Base-by-base conservation (phyloP, 306 rosid species). In the Gastrolobium villosum region DNA sequence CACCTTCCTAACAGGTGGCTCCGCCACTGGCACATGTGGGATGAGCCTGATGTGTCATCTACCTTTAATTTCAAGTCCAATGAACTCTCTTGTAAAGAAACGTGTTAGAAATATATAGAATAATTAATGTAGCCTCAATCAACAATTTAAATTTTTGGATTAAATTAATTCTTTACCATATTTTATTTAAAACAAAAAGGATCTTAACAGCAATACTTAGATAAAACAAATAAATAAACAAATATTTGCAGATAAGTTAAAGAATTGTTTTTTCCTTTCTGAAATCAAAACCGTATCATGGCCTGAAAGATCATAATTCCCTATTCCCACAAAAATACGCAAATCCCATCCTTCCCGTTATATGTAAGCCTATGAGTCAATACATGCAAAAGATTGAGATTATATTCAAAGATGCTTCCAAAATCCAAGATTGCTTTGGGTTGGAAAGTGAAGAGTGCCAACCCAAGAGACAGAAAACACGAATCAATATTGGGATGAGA, bases 381-480 rank as follows among this genome's bases (percentile, higher is more conserved):
- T n/a, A 14, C 7, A 40, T 13, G 43, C 15, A 59, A 15, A 79
- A 79, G 72, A 48, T 37, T n/a, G 55, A 40, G 78, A 73, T 30
- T 43, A 28, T 14, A 75, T 34, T 75, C 15, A 76, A 83, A 85
- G 86, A 63, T 76, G 83, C 76, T 73, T 54, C 10, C 86, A 79
- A 65, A 69, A 52, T 74, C 82, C 87, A 57, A 83, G 84, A 74
- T 57, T 50, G 86, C n/a, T n/a, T n/a, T n/a, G n/a, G n/a, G n/a
- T n/a, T n/a, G n/a, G n/a, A n/a, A n/a, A n/a, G n/a, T n/a, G 80
- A 72, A 62, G 52, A 62, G 50, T 39, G 53, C 52, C 71, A 53
- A 72, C 72, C 67, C 40, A 40, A 81, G 11, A 37, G 54, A 20
- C 6, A 61, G 26, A n/a, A 35, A 6, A 45, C 70, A 74, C 44